Percentiles rank a stretch among this genome's conserved stretches.
Evolutionary conservation across 1,284 basidiomycete genomes (phyloP).

Genomic region (Meira miltonrushii): DNA sequence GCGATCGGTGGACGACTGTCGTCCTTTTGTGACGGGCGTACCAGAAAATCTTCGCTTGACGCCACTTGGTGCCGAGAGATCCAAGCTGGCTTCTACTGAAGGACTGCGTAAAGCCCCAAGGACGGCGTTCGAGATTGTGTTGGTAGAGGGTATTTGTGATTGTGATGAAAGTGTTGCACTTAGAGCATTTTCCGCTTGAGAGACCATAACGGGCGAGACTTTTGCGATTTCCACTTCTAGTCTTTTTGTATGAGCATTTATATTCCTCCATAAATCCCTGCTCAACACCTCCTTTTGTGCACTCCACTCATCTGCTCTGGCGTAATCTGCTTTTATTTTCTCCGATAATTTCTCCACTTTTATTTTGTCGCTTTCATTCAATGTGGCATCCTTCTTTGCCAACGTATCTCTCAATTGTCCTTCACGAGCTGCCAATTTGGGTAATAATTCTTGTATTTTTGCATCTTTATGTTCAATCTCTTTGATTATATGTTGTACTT

Average conservation of each 20-base stretch:
- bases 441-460: constrained; percentile 44
- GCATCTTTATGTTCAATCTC: constrained; percentile 51
- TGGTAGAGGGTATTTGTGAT: not conserved
- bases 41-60: not conserved
- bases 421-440: constrained; percentile 42
- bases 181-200: constrained; percentile 2
- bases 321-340: constrained; percentile 40
- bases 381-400: constrained; percentile 12
- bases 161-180: not conserved
- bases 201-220: constrained; percentile 37
- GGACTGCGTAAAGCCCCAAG: constrained; percentile 29
- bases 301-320: constrained; percentile 42
- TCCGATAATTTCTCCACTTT: constrained; percentile 44
- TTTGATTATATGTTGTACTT: constrained; percentile 46
- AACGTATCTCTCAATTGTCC: constrained; percentile 35
- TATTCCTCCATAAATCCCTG: constrained; percentile 33
- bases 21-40: not conserved
- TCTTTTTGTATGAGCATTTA: constrained; percentile 36
- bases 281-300: constrained; percentile 39
- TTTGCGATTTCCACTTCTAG: constrained; percentile 35
- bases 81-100: not conserved
- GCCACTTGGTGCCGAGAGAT: not conserved
- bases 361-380: constrained; percentile 28
- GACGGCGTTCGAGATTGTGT: constrained; percentile 20
- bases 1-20: not conserved